These are phyloP conservation scores for Cucumis cinereus DNA, from an alignment of 306 rosid genomes.

Conservation along the genomic window DNA sequence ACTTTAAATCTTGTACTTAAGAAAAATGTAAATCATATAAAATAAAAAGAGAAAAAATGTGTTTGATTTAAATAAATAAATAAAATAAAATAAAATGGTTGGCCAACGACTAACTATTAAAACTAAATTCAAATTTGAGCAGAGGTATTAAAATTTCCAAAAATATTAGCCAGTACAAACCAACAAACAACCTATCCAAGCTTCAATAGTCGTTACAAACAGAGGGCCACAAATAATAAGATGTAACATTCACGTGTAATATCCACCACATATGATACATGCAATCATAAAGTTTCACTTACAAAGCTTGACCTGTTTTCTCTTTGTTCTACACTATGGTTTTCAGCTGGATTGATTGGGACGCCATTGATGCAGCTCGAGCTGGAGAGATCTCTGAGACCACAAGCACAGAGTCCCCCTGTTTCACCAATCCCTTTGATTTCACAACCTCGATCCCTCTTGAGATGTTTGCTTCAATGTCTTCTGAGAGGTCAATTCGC, in stretches of 20 bases:
- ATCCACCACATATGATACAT: conserved; percentile 2
- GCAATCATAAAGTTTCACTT: background rate
- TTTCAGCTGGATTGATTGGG: conserved; percentile 79
- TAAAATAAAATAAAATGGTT: too few species aligned
- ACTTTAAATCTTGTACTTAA: too few species aligned
- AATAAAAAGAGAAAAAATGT: too few species aligned
- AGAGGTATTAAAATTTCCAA: background rate
- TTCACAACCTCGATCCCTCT: conserved; percentile 46
- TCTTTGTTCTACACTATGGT: conserved; percentile 25
- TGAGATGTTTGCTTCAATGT: conserved; percentile 57
- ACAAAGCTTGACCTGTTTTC: background rate
- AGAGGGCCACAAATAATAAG: background rate
- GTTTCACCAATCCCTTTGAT: conserved; percentile 41
- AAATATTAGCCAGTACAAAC: background rate
- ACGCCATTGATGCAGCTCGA: conserved; percentile 31
- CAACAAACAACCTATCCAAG: background rate
- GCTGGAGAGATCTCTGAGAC: conserved; percentile 60
- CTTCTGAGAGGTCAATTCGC: conserved; percentile 50
- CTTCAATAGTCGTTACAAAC: background rate
- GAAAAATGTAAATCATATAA: too few species aligned
- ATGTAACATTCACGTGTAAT: background rate
- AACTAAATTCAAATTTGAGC: too few species aligned
- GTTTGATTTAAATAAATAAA: too few species aligned
- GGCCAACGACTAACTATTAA: too few species aligned
- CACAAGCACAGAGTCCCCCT: conserved; percentile 54